Conservation (phyloP, 805 yeast genomes). For the Maudiozyma serrabonitensis region DNA sequence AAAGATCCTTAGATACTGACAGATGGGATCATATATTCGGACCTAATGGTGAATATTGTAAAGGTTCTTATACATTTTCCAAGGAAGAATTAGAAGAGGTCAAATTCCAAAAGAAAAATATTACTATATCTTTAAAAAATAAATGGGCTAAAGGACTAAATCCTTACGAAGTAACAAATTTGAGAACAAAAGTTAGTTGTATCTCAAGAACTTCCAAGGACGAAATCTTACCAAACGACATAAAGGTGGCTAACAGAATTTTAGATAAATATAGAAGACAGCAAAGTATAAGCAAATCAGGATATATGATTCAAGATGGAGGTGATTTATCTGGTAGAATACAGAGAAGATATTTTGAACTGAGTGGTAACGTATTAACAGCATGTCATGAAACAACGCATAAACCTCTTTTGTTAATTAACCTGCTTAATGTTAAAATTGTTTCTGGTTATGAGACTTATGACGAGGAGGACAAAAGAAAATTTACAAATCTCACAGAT, state of each 20-base stretch:
- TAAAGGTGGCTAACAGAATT: slow-evolving; percentile 41
- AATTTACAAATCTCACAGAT: slow-evolving; percentile 52
- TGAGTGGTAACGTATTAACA: slow-evolving; percentile 57
- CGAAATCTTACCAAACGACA: slow-evolving; percentile 62
- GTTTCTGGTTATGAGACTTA: slow-evolving; percentile 28
- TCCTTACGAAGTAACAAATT: slow-evolving; percentile 49
- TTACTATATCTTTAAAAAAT: slow-evolving; percentile 33
- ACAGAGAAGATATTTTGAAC: slow-evolving; percentile 61
- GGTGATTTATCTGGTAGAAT: slow-evolving; percentile 55
- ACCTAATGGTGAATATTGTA: slow-evolving; percentile 78
- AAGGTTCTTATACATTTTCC: slow-evolving; percentile 47
- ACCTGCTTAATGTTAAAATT: slow-evolving; percentile 53
- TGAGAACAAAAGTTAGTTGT: slow-evolving; percentile 59
- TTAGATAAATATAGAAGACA: slow-evolving; percentile 31
- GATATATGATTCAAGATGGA: slow-evolving; percentile 78
- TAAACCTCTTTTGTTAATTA: slow-evolving; percentile 66
- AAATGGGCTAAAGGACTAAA: slow-evolving; percentile 58
- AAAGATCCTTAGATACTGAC: slow-evolving; percentile 41
- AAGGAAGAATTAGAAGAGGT: slow-evolving; percentile 8
- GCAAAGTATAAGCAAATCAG: slow-evolving; percentile 38
- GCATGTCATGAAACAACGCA: slow-evolving; percentile 66
- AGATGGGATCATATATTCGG: slow-evolving; percentile 58
- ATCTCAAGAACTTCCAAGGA: slow-evolving; percentile 51
- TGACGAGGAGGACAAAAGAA: slow-evolving; percentile 32
- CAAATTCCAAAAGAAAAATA: slow-evolving; percentile 7